These are phyloP conservation scores for Pleomassaria siparia DNA, from an alignment of 2,329 filamentous ascomycete genomes.

Conservation along the genomic window DNA sequence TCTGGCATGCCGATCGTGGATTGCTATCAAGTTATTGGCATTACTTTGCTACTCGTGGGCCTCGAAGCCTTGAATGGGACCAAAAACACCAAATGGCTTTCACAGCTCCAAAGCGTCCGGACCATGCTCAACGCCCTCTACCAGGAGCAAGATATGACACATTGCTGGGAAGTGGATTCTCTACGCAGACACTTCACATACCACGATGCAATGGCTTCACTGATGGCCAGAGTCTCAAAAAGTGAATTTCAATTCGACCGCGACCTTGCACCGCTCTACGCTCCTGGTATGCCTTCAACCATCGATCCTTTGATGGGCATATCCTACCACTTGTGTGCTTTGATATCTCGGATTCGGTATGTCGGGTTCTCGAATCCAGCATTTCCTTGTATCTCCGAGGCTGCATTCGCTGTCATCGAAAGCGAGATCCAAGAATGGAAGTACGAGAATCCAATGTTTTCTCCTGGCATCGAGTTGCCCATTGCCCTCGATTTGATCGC, in stretches of 20 bases:
- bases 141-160: slow-evolving; percentile 23
- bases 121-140: slow-evolving; percentile 30
- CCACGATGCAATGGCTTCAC: slow-evolving; percentile 38
- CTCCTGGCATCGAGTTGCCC: slow-evolving; percentile 30
- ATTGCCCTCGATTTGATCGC: slow-evolving; percentile 39
- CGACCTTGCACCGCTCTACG: slow-evolving; percentile 20
- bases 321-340: slow-evolving; percentile 35
- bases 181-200: slow-evolving; percentile 41
- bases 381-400: slow-evolving; percentile 36
- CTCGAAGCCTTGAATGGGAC: slow-evolving; percentile 39
- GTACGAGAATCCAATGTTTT: slow-evolving; percentile 35
- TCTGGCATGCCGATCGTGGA: slow-evolving; percentile 28
- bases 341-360: slow-evolving; percentile 39
- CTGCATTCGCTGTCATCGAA: slow-evolving; percentile 35
- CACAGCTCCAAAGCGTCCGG: slow-evolving; percentile 37
- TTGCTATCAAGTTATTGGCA: slow-evolving; percentile 36
- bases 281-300: slow-evolving; percentile 23
- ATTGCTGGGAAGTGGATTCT: slow-evolving; percentile 36
- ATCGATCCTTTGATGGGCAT: slow-evolving; percentile 43
- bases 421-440: slow-evolving; percentile 35
- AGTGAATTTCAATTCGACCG: slow-evolving; percentile 18
- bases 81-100: slow-evolving; percentile 38
- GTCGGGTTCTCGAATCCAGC: slow-evolving; percentile 34
- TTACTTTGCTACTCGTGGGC: slow-evolving; percentile 37
- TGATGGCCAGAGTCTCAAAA: slow-evolving; percentile 34